A percentile compares a stretch with the other conserved stretches of the same genome.
phyloP scores from a whole-genome alignment of 2,329 filamentous ascomycete genomes.

The Penicillium glabrum region DNA sequence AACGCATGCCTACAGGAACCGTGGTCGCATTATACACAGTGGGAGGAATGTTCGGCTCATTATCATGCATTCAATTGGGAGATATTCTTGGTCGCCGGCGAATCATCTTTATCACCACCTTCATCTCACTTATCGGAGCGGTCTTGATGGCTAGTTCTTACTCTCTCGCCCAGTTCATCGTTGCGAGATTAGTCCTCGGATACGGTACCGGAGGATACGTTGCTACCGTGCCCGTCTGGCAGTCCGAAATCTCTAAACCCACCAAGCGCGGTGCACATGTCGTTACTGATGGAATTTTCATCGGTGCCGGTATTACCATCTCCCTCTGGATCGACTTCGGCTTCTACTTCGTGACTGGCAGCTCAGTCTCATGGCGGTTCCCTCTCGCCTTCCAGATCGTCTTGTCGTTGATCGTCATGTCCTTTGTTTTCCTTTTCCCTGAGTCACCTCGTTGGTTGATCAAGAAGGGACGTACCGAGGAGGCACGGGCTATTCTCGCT shows the following conservation, averaged over 20 bases:
- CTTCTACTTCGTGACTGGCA: slow-evolving; percentile 37
- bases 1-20: slow-evolving; percentile 29
- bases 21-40: slow-evolving; percentile 49
- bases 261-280: slow-evolving; percentile 51
- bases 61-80: slow-evolving; percentile 48
- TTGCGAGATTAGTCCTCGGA: slow-evolving; percentile 48
- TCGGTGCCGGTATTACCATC: slow-evolving; percentile 46
- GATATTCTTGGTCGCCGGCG: slow-evolving; percentile 48
- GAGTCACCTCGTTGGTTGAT: slow-evolving; percentile 50
- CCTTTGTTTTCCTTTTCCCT: slow-evolving; percentile 36
- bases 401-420: slow-evolving; percentile 33
- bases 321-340: slow-evolving; percentile 53
- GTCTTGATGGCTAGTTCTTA: slow-evolving; percentile 47
- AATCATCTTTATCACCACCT: slow-evolving; percentile 45
- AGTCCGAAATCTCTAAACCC: slow-evolving; percentile 35
- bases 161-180: slow-evolving; percentile 45
- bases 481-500: slow-evolving; percentile 33
- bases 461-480: slow-evolving; percentile 40
- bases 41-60: slow-evolving; percentile 48
- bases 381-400: slow-evolving; percentile 41
- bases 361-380: slow-evolving; percentile 46
- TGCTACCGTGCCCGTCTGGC: slow-evolving; percentile 50
- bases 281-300: slow-evolving; percentile 53
- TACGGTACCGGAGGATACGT: slow-evolving; percentile 46
- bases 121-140: slow-evolving; percentile 46